Evolutionary conservation across 192 early-diverging fungal genomes (phyloP), one percentile per base, ranked within the genome.

Genomic region (Endogone sp.): DNA sequence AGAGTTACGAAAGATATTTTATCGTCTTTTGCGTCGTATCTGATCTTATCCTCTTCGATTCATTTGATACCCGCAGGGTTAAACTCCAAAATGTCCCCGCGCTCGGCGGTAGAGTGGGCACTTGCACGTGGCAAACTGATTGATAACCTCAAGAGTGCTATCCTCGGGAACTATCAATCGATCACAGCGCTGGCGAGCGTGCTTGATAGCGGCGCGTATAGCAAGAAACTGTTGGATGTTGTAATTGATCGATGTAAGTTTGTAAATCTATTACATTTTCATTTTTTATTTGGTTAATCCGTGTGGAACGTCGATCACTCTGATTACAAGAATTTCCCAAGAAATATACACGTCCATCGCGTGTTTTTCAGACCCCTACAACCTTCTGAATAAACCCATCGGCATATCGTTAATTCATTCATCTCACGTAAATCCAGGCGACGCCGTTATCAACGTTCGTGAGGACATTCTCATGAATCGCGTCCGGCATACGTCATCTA

Each of bases 381-480:
- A n/a, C n/a, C n/a, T n/a, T n/a, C n/a, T n/a, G n/a, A n/a, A n/a
- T n/a, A n/a, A n/a, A n/a, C n/a, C n/a, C n/a, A n/a, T n/a, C n/a
- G n/a, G n/a, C n/a, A n/a, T n/a, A n/a, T n/a, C n/a, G n/a, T n/a
- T n/a, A n/a, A n/a, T n/a, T n/a, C n/a, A n/a, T n/a, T 24, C 78
- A 26, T 6, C 44, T 0, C 1, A 67, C 55, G 57, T 54, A 77
- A 73, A 10, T 1, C 56, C 59, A 76, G 75, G 71, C 56, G 85
- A 87, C 59, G 78, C 80, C 10, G 80, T 88, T 63, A 65, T 87
- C 63, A 86, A 88, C 59, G 62, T 89, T 26, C 75, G 86, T 29
- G 86, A 89, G 56, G 82, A 79, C 16, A 85, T 87, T 56, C 75
- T 89, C 16, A 63, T 85, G 49, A 81, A 89, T 58, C 76, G 88